These are phyloP conservation scores for Oxyria digyna DNA, from an alignment of 148 eudicot species.

Conservation along the genomic window DNA sequence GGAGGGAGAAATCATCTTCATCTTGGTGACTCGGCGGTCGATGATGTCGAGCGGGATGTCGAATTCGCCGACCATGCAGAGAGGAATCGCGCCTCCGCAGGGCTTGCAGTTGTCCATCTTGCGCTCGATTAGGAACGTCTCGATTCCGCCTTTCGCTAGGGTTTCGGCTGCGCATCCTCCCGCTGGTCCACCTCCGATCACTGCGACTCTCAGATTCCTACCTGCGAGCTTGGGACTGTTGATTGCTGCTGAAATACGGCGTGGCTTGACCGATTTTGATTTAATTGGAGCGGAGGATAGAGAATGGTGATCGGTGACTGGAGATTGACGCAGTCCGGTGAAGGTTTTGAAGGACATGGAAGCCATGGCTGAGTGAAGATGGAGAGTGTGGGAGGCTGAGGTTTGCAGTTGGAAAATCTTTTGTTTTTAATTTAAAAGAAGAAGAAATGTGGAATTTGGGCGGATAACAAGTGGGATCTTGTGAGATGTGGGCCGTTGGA, in stretches of 20 bases:
- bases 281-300: constrained; percentile 4
- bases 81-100: constrained; percentile 93
- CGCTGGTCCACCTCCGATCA: constrained; percentile 92
- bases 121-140: constrained; percentile 66
- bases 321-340: constrained; percentile 61
- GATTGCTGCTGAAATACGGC: constrained; percentile 13
- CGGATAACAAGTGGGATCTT: constrained; percentile 47
- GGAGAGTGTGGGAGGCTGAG: constrained; percentile 5
- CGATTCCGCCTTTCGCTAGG: constrained; percentile 77
- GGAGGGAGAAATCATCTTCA: constrained; percentile 98
- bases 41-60: constrained; percentile 83
- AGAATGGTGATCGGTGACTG: constrained; percentile 22
- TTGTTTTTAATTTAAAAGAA: not conserved
- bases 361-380: constrained; percentile 28
- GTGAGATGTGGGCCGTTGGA: constrained; percentile 30
- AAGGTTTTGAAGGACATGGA: constrained; percentile 71
- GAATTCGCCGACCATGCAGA: constrained; percentile 95
- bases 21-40: constrained; percentile 77
- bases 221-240: constrained; percentile 62
- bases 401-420: not conserved
- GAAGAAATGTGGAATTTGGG: constrained; percentile 9
- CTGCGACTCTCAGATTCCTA: constrained; percentile 77
- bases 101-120: constrained; percentile 93
- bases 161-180: constrained; percentile 93
- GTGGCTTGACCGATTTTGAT: constrained; percentile 8